Conservation (phyloP, 129 eudicot species). For the Gnaphalium uliginosum region DNA sequence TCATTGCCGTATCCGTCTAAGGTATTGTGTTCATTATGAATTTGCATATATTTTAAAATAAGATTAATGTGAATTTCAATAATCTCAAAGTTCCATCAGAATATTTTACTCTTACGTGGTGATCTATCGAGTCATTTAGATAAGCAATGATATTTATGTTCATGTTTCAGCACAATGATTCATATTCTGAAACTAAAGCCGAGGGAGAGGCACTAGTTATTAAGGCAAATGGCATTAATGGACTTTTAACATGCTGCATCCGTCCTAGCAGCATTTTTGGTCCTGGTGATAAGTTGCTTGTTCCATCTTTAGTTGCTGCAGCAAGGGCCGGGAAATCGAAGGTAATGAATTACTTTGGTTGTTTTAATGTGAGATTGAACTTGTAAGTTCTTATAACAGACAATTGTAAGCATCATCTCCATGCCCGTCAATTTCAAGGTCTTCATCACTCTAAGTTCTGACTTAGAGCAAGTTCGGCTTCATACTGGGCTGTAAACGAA, state of each 20-base stretch:
- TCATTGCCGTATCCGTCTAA: conserved; percentile 77
- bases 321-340: conserved; percentile 95
- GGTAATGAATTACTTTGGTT: conserved; percentile 41
- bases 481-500: background rate
- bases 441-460: too few relatives aligned
- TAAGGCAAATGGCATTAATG: conserved; percentile 79
- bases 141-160: conserved; percentile 11
- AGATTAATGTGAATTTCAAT: background rate
- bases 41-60: background rate
- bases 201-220: conserved; percentile 91
- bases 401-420: background rate
- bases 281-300: conserved; percentile 95
- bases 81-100: too few relatives aligned
- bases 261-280: conserved; percentile 98
- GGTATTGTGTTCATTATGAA: conserved; percentile 43
- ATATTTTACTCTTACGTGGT: background rate
- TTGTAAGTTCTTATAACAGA: conserved; percentile 14
- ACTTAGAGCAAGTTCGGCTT: background rate
- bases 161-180: conserved; percentile 79
- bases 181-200: conserved; percentile 93
- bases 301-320: conserved; percentile 86
- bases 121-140: conserved; percentile 4
- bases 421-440: too few relatives aligned
- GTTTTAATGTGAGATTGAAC: background rate
- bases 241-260: conserved; percentile 89